Percentiles rank a stretch among this genome's conserved stretches.
Conservation (phyloP, 2,329 filamentous ascomycete genomes). For the Helicocarpus griseus region DNA sequence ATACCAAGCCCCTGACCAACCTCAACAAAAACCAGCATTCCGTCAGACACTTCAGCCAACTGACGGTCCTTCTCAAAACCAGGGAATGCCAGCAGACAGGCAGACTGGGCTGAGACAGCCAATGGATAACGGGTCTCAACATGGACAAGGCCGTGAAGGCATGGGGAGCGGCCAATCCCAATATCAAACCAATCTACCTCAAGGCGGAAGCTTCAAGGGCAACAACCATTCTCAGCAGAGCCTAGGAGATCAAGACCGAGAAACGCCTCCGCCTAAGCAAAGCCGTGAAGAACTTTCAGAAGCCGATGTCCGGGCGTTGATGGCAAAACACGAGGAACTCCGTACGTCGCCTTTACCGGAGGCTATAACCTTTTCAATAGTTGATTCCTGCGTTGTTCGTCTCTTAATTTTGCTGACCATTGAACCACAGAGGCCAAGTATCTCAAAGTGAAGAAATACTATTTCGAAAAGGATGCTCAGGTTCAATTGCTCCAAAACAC, state of each 20-base stretch:
- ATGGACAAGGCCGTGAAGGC: conserved; percentile 1
- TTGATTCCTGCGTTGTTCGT: background rate
- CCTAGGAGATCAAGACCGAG: conserved; percentile 35
- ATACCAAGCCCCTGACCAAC: conserved; percentile 14
- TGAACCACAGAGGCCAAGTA: conserved; percentile 69
- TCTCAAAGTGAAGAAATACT: conserved; percentile 94
- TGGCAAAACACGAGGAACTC: conserved; percentile 36
- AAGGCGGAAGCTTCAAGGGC: conserved; percentile 19
- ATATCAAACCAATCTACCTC: conserved; percentile 14
- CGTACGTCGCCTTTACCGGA: conserved; percentile 24
- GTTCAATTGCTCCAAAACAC: conserved; percentile 94
- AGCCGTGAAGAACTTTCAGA: conserved; percentile 31
- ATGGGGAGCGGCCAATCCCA: conserved; percentile 1
- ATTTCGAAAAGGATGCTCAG: conserved; percentile 84
- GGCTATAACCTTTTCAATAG: conserved; percentile 1
- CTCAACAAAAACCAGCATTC: conserved; percentile 13
- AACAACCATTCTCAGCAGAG: conserved; percentile 20
- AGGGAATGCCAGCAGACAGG: conserved; percentile 12
- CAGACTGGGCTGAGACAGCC: conserved; percentile 12
- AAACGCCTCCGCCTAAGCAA: conserved; percentile 37
- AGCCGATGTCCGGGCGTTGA: conserved; percentile 36
- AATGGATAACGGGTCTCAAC: background rate
- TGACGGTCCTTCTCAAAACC: conserved; percentile 4
- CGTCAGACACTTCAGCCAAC: conserved; percentile 13
- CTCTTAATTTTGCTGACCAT: conserved; percentile 4